Evolutionary conservation across 306 rosid species (phyloP).

Genomic region (Argentina anserina): DNA sequence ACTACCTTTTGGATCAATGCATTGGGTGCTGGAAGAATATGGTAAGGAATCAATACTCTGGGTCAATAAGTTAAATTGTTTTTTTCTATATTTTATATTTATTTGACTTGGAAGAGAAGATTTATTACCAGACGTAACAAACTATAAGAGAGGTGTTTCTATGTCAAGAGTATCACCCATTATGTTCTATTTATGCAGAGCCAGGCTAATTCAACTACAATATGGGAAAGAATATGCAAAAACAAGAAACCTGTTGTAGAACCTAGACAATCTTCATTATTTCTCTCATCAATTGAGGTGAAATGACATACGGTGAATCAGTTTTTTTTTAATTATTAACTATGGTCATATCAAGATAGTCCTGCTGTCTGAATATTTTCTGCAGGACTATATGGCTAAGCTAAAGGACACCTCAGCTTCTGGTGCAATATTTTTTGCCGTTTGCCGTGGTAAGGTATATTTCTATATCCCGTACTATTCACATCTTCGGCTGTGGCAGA

Average conservation of each 20-base stretch:
- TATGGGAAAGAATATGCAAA: slow-evolving; percentile 91
- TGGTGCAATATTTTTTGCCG: slow-evolving; percentile 94
- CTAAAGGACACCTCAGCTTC: slow-evolving; percentile 74
- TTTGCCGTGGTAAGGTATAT: slow-evolving; percentile 95
- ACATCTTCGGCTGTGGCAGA: slow-evolving; percentile 14
- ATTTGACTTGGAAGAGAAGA: not conserved
- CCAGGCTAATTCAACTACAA: slow-evolving; percentile 60
- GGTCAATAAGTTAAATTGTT: slow-evolving; percentile 23
- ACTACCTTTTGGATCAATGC: slow-evolving; percentile 87
- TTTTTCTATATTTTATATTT: not conserved
- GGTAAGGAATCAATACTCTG: slow-evolving; percentile 38
- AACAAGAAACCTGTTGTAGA: slow-evolving; percentile 94
- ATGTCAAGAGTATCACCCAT: slow-evolving; percentile 10
- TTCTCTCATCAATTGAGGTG: slow-evolving; percentile 80
- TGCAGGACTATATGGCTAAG: slow-evolving; percentile 81
- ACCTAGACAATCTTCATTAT: slow-evolving; percentile 84
- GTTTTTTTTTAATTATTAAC: slow-evolving; percentile 9
- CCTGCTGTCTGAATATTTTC: slow-evolving; percentile 20
- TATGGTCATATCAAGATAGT: slow-evolving; percentile 7
- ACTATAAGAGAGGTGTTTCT: not conserved
- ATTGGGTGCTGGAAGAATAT: slow-evolving; percentile 73
- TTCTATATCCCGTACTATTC: slow-evolving; percentile 13
- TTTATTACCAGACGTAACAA: not conserved
- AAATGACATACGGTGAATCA: slow-evolving; percentile 17
- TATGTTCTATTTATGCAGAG: slow-evolving; percentile 44